phyloP scores from a whole-genome alignment of 805 yeast genomes.

The Ogataea zsoltii region DNA sequence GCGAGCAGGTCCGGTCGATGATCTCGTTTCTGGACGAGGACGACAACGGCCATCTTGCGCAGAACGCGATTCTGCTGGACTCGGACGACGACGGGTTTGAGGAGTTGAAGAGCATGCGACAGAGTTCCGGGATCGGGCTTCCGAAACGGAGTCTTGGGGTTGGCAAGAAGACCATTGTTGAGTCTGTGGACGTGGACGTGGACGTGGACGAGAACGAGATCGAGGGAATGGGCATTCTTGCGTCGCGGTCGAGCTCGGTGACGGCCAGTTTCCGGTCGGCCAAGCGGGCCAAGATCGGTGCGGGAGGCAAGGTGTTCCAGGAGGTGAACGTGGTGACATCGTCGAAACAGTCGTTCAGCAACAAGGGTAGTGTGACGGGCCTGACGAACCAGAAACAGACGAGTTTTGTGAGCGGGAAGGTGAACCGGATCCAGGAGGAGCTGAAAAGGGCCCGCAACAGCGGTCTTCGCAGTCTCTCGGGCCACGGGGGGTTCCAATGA shows the following conservation, averaged over 20 bases:
- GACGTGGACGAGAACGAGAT: constrained; percentile 15
- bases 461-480: constrained; percentile 16
- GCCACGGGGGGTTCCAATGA: constrained; percentile 18
- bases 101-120: constrained; percentile 43
- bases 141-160: constrained; percentile 50
- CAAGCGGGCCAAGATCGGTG: constrained; percentile 22
- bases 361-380: constrained; percentile 32
- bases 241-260: constrained; percentile 26
- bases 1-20: constrained; percentile 28
- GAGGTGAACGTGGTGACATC: constrained; percentile 34
- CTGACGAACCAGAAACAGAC: constrained; percentile 19
- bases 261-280: constrained; percentile 31
- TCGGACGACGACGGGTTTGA: constrained; percentile 37
- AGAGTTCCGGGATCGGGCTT: constrained; percentile 50
- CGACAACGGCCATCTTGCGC: constrained; percentile 25
- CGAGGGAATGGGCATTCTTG: constrained; percentile 25
- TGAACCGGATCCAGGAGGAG: constrained; percentile 20
- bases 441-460: constrained; percentile 16
- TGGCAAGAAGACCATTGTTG: constrained; percentile 22
- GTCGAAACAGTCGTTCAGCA: constrained; percentile 24
- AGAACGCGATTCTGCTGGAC: constrained; percentile 36
- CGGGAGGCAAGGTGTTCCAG: constrained; percentile 28
- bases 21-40: constrained; percentile 30
- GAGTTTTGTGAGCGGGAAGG: constrained; percentile 16
- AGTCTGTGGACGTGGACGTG: not conserved